Evolutionary conservation across 208 protist species (phyloP).

Genomic region (Crithidia bombi): DNA sequence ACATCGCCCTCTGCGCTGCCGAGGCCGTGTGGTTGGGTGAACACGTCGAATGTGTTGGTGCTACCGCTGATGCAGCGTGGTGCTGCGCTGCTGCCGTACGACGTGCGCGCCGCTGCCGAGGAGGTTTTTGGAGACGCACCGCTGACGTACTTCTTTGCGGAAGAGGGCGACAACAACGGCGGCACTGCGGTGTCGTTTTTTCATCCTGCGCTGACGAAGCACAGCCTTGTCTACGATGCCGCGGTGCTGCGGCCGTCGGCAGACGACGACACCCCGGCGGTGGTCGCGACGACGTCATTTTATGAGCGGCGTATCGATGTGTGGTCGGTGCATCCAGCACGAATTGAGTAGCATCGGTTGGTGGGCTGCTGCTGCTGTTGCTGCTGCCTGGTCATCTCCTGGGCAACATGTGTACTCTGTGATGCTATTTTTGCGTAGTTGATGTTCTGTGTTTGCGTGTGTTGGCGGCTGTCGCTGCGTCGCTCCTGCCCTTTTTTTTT

Average conservation of each 20-base stretch:
- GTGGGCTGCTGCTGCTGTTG: neutral
- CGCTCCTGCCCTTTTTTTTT: no score
- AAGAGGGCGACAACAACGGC: conserved; percentile 1
- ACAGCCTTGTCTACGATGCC: conserved; percentile 79
- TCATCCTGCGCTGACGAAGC: conserved; percentile 24
- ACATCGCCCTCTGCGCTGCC: neutral
- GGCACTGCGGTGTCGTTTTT: neutral
- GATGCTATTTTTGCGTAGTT: no score
- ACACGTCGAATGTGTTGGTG: conserved; percentile 51
- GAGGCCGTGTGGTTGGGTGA: conserved; percentile 40
- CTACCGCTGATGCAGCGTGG: conserved; percentile 89
- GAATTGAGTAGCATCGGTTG: neutral
- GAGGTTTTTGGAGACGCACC: conserved; percentile 46
- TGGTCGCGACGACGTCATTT: conserved; percentile 76
- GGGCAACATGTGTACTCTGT: neutral
- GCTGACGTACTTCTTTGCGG: conserved; percentile 29
- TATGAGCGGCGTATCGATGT: conserved; percentile 75
- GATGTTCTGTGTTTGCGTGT: no score
- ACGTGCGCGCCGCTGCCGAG: conserved; percentile 32
- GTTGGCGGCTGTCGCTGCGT: no score
- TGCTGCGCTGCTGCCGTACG: conserved; percentile 71
- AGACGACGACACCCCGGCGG: neutral
- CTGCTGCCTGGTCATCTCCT: neutral
- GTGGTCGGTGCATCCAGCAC: conserved; percentile 43
- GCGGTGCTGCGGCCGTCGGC: conserved; percentile 41